phyloP scores from a whole-genome alignment of 495 filamentous ascomycete species.

The Lentithecium fluviatile region DNA sequence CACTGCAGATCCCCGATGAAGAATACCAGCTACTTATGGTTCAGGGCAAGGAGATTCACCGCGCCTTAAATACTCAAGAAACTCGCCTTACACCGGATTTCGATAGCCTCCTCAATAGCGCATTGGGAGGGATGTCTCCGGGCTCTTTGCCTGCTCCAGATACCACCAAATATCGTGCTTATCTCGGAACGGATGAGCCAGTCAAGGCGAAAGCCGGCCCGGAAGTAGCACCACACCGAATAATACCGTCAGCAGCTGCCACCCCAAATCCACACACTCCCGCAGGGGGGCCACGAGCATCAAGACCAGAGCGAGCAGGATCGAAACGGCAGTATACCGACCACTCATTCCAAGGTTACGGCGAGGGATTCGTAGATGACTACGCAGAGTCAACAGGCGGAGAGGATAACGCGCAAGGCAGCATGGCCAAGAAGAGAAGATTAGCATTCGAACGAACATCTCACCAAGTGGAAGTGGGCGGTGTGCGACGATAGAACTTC shows the following conservation, averaged over 20 bases:
- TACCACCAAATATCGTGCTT: constrained; percentile 3
- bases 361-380: constrained; percentile 62
- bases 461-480: constrained; percentile 26
- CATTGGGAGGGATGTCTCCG: constrained; percentile 51
- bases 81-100: constrained; percentile 44
- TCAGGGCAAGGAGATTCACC: constrained; percentile 54
- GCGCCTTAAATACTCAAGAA: constrained; percentile 44
- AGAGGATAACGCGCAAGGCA: constrained; percentile 39
- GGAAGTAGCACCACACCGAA: constrained; percentile 43
- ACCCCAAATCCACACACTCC: constrained; percentile 19
- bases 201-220: constrained; percentile 48
- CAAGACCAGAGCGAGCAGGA: constrained; percentile 56
- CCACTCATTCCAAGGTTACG: constrained; percentile 66
- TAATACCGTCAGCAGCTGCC: constrained; percentile 1
- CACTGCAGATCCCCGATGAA: constrained; percentile 57
- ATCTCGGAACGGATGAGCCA: constrained; percentile 27
- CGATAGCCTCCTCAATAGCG: constrained; percentile 49
- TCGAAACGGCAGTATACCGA: constrained; percentile 70
- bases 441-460: constrained; percentile 23
- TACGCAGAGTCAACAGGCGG: constrained; percentile 49
- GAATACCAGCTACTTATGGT: constrained; percentile 67
- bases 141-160: constrained; percentile 49
- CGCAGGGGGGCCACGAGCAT: constrained; percentile 14
- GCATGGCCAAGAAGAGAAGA: constrained; percentile 41
- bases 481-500: constrained; percentile 15